These are phyloP conservation scores for Orobanche coerulescens DNA, from an alignment of 257 asterid species.

Conservation along the genomic window DNA sequence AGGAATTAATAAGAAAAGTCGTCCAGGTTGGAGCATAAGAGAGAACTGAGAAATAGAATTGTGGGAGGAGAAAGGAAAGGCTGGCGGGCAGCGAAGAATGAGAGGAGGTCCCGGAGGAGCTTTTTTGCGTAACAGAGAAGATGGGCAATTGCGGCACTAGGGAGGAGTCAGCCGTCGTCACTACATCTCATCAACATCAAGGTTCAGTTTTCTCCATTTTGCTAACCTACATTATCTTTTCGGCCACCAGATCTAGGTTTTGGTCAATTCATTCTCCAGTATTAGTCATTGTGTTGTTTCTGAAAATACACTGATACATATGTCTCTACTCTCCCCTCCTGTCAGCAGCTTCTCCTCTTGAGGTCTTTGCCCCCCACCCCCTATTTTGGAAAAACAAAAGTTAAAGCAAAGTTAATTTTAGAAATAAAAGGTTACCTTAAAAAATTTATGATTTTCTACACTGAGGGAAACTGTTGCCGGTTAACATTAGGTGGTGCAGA, in stretches of 20 bases:
- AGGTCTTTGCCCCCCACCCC: neutral
- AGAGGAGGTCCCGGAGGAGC: conserved; percentile 30
- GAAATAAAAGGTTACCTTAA: neutral
- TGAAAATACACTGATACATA: neutral
- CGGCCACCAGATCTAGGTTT: conserved; percentile 35
- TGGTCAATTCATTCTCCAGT: conserved; percentile 18
- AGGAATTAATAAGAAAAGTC: conserved; percentile 17
- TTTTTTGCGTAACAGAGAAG: conserved; percentile 20
- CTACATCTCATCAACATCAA: conserved; percentile 83
- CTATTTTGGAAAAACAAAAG: neutral
- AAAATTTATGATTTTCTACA: neutral
- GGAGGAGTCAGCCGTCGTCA: conserved; percentile 85
- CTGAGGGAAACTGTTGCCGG: neutral
- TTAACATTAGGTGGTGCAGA: neutral
- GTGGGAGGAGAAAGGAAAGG: conserved; percentile 20
- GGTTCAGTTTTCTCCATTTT: conserved; percentile 23
- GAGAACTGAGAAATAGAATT: conserved; percentile 29
- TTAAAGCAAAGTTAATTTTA: neutral
- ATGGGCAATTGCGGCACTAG: conserved; percentile 99
- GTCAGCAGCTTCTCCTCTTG: neutral
- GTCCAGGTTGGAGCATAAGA: conserved; percentile 27
- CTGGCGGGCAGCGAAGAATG: conserved; percentile 38
- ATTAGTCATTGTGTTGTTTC: neutral
- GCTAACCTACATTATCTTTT: conserved; percentile 14
- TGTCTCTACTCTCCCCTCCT: neutral